phyloP scores from a whole-genome alignment of 176 grass and related monocot species.

The Juncus inflexus region DNA sequence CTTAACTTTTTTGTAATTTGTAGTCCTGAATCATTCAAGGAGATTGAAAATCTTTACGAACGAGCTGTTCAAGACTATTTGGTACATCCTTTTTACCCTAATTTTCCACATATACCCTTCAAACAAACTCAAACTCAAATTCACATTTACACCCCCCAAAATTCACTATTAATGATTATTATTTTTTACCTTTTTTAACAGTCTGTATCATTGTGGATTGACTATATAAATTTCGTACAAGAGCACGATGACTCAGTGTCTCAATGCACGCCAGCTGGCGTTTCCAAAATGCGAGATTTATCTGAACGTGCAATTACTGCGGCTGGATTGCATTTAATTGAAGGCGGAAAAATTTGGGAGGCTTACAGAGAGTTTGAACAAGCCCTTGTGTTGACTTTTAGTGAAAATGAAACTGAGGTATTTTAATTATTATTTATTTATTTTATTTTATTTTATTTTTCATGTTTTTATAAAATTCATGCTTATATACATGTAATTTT shows the following conservation, averaged over 20 bases:
- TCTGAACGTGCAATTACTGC: constrained; percentile 80
- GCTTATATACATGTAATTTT: neutral
- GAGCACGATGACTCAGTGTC: constrained; percentile 64
- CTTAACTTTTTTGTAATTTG: too few species aligned
- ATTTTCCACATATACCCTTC: neutral
- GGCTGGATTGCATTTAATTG: constrained; percentile 59
- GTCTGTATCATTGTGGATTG: constrained; percentile 71
- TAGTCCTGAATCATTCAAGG: constrained; percentile 51
- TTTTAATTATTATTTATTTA: too few species aligned
- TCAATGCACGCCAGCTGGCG: constrained; percentile 55
- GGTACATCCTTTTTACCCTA: constrained; percentile 40
- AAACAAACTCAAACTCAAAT: neutral
- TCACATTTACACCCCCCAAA: too few species aligned
- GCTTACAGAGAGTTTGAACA: constrained; percentile 92
- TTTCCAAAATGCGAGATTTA: constrained; percentile 82
- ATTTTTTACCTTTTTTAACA: constrained; percentile 39
- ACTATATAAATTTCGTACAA: constrained; percentile 85
- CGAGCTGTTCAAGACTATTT: constrained; percentile 86
- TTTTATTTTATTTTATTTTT: neutral
- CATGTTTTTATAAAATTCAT: neutral
- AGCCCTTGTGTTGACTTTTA: constrained; percentile 62
- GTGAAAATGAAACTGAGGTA: constrained; percentile 50
- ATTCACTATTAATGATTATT: constrained; percentile 11
- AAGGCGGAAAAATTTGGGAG: constrained; percentile 83
- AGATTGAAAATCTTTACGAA: constrained; percentile 84